These are phyloP conservation scores for Limonium bicolor DNA, from an alignment of 148 eudicot genomes.

Conservation along the genomic window DNA sequence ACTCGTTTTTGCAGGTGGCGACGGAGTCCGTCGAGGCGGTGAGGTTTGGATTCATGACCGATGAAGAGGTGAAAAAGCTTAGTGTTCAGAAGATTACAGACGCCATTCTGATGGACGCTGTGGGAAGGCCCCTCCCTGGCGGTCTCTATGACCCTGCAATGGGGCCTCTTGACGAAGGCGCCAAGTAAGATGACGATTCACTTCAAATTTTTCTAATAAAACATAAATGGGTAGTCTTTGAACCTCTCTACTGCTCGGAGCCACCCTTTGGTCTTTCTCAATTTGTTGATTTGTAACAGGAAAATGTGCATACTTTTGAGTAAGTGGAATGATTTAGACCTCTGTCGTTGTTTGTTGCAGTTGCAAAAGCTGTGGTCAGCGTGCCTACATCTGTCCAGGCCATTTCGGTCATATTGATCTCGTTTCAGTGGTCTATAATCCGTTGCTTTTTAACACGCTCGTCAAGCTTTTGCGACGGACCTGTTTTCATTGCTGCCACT, in stretches of 20 bases:
- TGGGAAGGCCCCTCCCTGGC: slow-evolving; percentile 36
- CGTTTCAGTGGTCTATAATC: slow-evolving; percentile 49
- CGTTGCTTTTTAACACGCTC: slow-evolving; percentile 48
- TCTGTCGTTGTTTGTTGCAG: slow-evolving; percentile 50
- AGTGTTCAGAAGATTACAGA: slow-evolving; percentile 53
- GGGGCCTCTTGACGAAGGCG: slow-evolving; percentile 44
- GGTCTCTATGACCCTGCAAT: slow-evolving; percentile 82
- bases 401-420: slow-evolving; percentile 96
- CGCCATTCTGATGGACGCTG: slow-evolving; percentile 28
- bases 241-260: too few species aligned
- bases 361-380: slow-evolving; percentile 74
- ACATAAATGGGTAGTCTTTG: not conserved
- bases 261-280: too few species aligned
- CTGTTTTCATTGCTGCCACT: slow-evolving; percentile 64
- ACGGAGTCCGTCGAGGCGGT: slow-evolving; percentile 57
- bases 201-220: not conserved
- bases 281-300: too few species aligned
- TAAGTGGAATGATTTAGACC: too few species aligned
- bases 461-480: slow-evolving; percentile 38
- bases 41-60: slow-evolving; percentile 53
- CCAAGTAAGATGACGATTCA: slow-evolving; percentile 24
- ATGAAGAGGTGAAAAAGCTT: slow-evolving; percentile 46
- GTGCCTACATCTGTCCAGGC: slow-evolving; percentile 49
- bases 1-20: too few species aligned
- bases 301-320: too few species aligned